phyloP scores from a whole-genome alignment of 2,329 filamentous ascomycete species.

The Penicillium paneum region DNA sequence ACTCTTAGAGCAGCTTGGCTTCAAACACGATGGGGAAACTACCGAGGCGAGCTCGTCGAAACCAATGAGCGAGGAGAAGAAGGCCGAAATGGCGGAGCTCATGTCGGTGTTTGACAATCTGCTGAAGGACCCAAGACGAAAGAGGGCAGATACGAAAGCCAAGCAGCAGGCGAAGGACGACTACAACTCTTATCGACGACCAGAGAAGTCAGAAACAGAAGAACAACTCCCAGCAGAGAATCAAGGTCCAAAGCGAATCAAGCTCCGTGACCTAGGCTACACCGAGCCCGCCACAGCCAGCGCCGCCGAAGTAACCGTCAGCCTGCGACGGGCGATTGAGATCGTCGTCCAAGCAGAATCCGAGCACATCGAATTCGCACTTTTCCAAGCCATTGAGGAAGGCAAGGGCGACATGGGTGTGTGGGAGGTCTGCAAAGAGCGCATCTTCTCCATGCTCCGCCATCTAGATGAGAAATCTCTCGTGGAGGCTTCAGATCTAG shows the following conservation, averaged over 20 bases:
- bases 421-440: constrained; percentile 41
- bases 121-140: constrained; percentile 6
- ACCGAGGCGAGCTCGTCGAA: background rate
- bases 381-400: constrained; percentile 28
- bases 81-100: constrained; percentile 26
- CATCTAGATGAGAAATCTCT: constrained; percentile 22
- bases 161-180: background rate
- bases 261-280: constrained; percentile 18
- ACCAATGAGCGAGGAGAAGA: constrained; percentile 11
- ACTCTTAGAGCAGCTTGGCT: constrained; percentile 19
- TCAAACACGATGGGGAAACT: constrained; percentile 1
- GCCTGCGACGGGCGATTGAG: constrained; percentile 23
- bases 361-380: constrained; percentile 30
- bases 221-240: background rate
- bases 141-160: background rate
- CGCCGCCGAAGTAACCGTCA: constrained; percentile 12
- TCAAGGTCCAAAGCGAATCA: constrained; percentile 2
- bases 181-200: background rate
- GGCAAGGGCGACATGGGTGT: constrained; percentile 35
- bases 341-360: constrained; percentile 31
- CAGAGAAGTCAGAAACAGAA: background rate
- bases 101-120: constrained; percentile 10
- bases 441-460: constrained; percentile 39
- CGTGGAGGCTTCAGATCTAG: constrained; percentile 1
- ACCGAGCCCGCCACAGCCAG: constrained; percentile 8